Evolutionary conservation across 1,284 basidiomycete genomes (phyloP).

Genomic region (Schizopora paradoxa): DNA sequence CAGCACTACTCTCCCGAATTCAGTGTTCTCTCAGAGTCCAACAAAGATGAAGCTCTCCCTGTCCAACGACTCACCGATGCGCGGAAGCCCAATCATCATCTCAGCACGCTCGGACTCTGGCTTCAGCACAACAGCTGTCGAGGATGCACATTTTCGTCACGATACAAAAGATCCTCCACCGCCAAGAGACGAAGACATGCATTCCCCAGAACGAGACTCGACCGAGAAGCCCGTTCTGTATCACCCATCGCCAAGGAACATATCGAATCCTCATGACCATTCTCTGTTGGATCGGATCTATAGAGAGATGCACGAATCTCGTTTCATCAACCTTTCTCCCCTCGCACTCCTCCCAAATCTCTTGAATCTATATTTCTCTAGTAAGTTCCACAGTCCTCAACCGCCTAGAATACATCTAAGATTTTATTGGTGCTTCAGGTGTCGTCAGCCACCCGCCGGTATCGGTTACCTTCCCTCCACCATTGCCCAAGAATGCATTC

Average conservation of each 20-base stretch:
- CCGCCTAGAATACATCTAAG: conserved; percentile 2
- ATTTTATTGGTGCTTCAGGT: neutral
- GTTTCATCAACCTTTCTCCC: conserved; percentile 62
- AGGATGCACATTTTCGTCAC: too few species aligned
- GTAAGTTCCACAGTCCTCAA: conserved; percentile 29
- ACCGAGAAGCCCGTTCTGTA: conserved; percentile 23
- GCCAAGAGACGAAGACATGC: too few species aligned
- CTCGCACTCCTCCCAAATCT: conserved; percentile 54
- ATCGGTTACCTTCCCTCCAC: conserved; percentile 10
- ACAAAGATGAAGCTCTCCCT: too few species aligned
- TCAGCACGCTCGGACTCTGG: neutral
- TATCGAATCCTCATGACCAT: conserved; percentile 61
- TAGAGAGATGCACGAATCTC: conserved; percentile 54
- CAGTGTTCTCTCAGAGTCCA: too few species aligned
- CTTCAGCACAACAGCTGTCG: neutral
- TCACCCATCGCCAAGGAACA: conserved; percentile 32
- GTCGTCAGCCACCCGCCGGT: conserved; percentile 9
- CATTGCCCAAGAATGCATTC: too few species aligned
- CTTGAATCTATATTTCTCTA: conserved; percentile 53
- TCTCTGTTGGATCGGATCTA: conserved; percentile 58
- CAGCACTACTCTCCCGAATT: neutral
- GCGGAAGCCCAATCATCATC: neutral
- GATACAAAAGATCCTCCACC: neutral
- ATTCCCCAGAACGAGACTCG: neutral
- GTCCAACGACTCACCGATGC: neutral